These are phyloP conservation scores for Penicillium canescens DNA, from an alignment of 495 filamentous ascomycete genomes.

Conservation along the genomic window DNA sequence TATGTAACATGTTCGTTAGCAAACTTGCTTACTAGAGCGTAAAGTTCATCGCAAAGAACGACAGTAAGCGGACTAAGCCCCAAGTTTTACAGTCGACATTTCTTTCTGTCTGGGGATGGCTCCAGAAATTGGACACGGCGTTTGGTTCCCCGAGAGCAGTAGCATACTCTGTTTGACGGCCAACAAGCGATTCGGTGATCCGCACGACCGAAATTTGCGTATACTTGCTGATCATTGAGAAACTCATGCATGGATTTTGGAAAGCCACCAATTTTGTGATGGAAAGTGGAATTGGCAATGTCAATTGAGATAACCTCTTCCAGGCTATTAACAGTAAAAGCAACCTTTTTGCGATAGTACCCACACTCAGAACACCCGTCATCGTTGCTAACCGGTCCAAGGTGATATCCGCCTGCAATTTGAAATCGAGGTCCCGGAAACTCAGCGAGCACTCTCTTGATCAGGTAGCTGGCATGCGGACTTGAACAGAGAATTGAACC, in stretches of 20 bases:
- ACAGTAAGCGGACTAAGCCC: not conserved
- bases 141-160: conserved; percentile 10
- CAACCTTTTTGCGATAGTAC: conserved; percentile 20
- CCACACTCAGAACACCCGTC: conserved; percentile 16
- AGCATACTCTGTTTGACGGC: conserved; percentile 12
- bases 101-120: not conserved
- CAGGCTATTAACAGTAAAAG: conserved; percentile 15
- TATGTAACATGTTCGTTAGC: not conserved
- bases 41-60: not conserved
- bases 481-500: conserved; percentile 17
- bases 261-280: conserved; percentile 19
- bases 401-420: conserved; percentile 4
- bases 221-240: conserved; percentile 16
- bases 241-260: conserved; percentile 16
- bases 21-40: not conserved
- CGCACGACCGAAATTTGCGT: conserved; percentile 17
- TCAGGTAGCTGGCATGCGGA: conserved; percentile 9
- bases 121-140: conserved; percentile 8
- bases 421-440: conserved; percentile 12
- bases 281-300: conserved; percentile 4
- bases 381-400: conserved; percentile 13
- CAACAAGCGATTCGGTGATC: conserved; percentile 14
- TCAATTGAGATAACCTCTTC: conserved; percentile 15
- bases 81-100: conserved; percentile 1
- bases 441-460: conserved; percentile 11